Conservation (phyloP, 2,329 filamentous ascomycete species). For the Xylariaceae sp. region DNA sequence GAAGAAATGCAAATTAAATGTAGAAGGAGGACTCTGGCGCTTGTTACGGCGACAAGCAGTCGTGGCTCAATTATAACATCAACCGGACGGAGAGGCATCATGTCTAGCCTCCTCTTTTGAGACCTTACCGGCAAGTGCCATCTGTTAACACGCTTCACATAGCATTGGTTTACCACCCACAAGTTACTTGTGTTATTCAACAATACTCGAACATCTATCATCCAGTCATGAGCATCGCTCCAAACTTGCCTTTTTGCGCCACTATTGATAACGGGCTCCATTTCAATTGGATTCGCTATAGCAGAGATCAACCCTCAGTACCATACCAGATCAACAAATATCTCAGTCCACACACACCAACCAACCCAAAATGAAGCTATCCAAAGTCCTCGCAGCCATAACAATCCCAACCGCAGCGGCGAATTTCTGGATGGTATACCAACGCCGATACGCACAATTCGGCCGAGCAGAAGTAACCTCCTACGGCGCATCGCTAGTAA, state of each 20-base stretch:
- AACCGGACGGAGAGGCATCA: too few relatives aligned
- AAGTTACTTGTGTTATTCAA: not conserved
- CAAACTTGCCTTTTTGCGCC: not conserved
- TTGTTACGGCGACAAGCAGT: too few relatives aligned
- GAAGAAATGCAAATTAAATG: too few relatives aligned
- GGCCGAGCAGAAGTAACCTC: not conserved
- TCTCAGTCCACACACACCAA: not conserved
- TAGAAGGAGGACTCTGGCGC: too few relatives aligned
- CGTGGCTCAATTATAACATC: too few relatives aligned
- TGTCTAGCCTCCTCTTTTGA: too few relatives aligned
- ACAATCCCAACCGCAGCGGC: not conserved
- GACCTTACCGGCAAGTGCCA: too few relatives aligned
- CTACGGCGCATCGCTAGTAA: conserved; percentile 4
- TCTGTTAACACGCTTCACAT: too few relatives aligned
- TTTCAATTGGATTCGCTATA: not conserved
- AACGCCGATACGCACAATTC: conserved; percentile 5
- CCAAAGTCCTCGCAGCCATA: not conserved
- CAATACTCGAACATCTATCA: not conserved
- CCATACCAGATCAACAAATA: not conserved
- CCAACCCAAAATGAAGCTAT: conserved; percentile 5
- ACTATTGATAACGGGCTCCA: not conserved
- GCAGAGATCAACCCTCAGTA: not conserved
- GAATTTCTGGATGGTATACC: conserved; percentile 15
- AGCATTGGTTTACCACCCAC: too few relatives aligned
- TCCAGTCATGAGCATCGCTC: not conserved